Conservation (phyloP, 495 filamentous ascomycete species). For the Amphirosellinia nigrospora region DNA sequence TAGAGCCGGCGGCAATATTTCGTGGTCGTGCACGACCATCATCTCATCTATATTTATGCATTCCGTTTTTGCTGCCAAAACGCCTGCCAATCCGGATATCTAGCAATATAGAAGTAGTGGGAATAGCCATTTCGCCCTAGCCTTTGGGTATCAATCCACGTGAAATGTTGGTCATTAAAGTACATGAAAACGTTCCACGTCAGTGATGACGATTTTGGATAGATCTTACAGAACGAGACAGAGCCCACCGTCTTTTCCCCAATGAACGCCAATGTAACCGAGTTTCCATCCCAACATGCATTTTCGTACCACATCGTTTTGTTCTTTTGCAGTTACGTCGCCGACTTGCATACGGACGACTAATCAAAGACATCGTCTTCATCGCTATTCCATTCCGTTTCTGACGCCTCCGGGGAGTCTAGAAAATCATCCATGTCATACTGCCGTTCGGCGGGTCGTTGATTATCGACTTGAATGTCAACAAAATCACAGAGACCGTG, state of each 20-base stretch:
- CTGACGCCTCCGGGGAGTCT: conserved; percentile 69
- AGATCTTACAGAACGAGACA: neutral
- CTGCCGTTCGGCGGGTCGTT: conserved; percentile 74
- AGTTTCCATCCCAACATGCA: neutral
- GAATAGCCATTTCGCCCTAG: conserved; percentile 14
- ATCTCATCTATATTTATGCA: conserved; percentile 7
- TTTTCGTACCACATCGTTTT: neutral
- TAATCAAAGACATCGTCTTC: conserved; percentile 41
- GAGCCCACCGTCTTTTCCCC: neutral
- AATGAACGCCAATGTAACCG: conserved; percentile 12
- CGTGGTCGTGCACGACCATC: neutral
- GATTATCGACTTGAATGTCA: conserved; percentile 81
- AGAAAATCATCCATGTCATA: conserved; percentile 81
- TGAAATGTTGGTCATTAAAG: conserved; percentile 7
- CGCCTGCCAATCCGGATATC: neutral
- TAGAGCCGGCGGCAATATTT: neutral
- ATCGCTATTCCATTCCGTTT: conserved; percentile 77
- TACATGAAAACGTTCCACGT: conserved; percentile 17
- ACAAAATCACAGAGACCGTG: conserved; percentile 85
- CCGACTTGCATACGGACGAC: neutral
- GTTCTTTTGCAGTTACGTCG: neutral
- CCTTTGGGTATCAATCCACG: conserved; percentile 19
- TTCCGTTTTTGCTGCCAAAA: conserved; percentile 3
- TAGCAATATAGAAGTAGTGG: neutral
- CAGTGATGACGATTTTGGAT: conserved; percentile 22